phyloP scores from a whole-genome alignment of 805 yeast species.

The Starmerella etchellsii region DNA sequence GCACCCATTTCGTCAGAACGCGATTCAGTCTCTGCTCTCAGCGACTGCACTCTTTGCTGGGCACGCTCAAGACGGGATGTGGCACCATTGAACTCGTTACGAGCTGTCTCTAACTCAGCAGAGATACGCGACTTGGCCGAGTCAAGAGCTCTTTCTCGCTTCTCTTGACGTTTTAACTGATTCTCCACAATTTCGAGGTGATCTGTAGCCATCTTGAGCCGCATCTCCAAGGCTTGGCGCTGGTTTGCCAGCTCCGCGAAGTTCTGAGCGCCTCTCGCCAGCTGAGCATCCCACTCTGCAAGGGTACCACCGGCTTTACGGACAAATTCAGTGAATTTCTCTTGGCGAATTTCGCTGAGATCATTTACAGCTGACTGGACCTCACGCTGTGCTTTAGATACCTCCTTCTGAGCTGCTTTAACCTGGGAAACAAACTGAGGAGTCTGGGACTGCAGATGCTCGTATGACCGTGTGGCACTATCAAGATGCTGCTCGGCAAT shows the following conservation, averaged over 20 bases:
- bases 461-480: constrained; percentile 7
- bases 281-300: constrained; percentile 14
- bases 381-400: background rate
- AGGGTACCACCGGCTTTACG: constrained; percentile 12
- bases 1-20: constrained; percentile 49
- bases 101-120: constrained; percentile 13
- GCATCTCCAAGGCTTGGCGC: constrained; percentile 45
- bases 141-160: constrained; percentile 13
- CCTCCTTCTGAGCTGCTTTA: background rate
- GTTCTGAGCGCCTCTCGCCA: constrained; percentile 32
- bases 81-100: constrained; percentile 20
- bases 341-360: background rate
- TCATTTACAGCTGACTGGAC: background rate
- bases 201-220: constrained; percentile 51
- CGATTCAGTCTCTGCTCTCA: constrained; percentile 48
- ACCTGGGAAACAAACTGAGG: background rate
- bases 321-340: constrained; percentile 10
- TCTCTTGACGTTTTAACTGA: constrained; percentile 31
- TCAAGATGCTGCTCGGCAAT: constrained; percentile 6
- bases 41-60: constrained; percentile 53
- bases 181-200: constrained; percentile 39
- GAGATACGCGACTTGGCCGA: constrained; percentile 11
- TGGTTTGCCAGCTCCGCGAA: constrained; percentile 49
- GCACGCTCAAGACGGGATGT: constrained; percentile 12
- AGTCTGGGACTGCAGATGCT: constrained; percentile 1